phyloP scores from a whole-genome alignment of 345 rosid genomes.

The Excoecaria agallocha region DNA sequence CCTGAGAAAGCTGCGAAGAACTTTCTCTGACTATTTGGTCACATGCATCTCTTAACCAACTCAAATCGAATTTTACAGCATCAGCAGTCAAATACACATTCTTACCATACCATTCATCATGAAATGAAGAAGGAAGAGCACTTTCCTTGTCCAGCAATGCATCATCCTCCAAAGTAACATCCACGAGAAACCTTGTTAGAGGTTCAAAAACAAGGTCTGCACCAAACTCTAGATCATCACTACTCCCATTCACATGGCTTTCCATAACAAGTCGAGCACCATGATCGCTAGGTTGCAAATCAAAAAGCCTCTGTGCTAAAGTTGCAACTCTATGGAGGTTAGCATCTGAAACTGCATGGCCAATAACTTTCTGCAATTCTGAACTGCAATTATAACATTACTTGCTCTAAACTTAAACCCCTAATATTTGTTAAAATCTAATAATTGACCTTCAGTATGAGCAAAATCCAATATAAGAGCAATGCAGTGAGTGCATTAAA shows the following conservation, averaged over 20 bases:
- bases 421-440: background rate
- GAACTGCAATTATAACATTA: constrained; percentile 45
- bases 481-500: background rate
- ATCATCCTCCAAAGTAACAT: constrained; percentile 49
- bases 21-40: constrained; percentile 60
- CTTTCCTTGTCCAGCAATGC: constrained; percentile 47
- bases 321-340: constrained; percentile 52
- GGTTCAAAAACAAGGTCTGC: constrained; percentile 67
- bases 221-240: constrained; percentile 66
- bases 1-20: constrained; percentile 74
- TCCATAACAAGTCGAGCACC: constrained; percentile 30
- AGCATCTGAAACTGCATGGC: constrained; percentile 54
- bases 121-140: constrained; percentile 34
- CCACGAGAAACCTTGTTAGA: constrained; percentile 77
- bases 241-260: constrained; percentile 34
- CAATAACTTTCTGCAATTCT: constrained; percentile 68
- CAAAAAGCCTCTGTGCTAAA: constrained; percentile 51
- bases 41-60: constrained; percentile 87
- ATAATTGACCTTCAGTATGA: background rate
- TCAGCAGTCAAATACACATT: constrained; percentile 25
- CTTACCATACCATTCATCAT: constrained; percentile 50
- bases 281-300: constrained; percentile 51
- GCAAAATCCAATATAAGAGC: background rate
- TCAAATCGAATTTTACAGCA: constrained; percentile 50
- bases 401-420: background rate